Base-by-base conservation (phyloP, 257 asterid genomes). In the Primulina huaijiensis region DNA sequence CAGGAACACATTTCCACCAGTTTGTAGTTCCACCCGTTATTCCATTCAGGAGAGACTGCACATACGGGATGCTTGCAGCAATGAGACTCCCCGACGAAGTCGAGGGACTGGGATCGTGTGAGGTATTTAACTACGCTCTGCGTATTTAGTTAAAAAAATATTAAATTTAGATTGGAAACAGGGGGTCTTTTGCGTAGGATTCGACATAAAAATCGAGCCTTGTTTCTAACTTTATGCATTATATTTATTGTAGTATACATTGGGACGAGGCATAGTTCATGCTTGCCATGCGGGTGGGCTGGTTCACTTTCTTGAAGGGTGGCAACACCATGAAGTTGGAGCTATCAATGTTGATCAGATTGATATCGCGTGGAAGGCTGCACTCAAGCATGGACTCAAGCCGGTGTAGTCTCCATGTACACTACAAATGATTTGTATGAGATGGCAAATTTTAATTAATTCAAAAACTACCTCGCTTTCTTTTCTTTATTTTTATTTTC, bases 281-380 rank as follows among this genome's bases (percentile, higher is more conserved):
- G 98, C 98, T n/a, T 92, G 98, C 82, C 98, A 92, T 43, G 98
- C 98, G 1, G 98, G 98, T 31, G 98, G 98, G 43, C 82, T 86
- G 43, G 92, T 92, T 40, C 98, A 92, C 82, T 77, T 76, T 72
- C 95, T 92, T 65, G 86, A 92, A 89, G 92, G 88, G 4, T 92
- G 98, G 98, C 46, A 73, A 46, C 98, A 92, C 73, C 93, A 92
- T 60, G 98, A 92, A 60, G 96, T 92, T 29, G 98, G 98, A 31
- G 96, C 98, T 11, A 71, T 92, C 55, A 17, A 87, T 29, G 97
- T 92, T 2, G 97, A 90, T 56, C 90, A 82, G 75, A 92, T 92
- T 74, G 98, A 86, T 71, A 78, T 85, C 16, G 98, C 88, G 10
- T 89, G 97, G 98, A 73, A 92, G 72, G 98, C 98, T 82, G 96